phyloP scores from a whole-genome alignment of 2,329 filamentous ascomycete species.

The Apiospora pterosperma region DNA sequence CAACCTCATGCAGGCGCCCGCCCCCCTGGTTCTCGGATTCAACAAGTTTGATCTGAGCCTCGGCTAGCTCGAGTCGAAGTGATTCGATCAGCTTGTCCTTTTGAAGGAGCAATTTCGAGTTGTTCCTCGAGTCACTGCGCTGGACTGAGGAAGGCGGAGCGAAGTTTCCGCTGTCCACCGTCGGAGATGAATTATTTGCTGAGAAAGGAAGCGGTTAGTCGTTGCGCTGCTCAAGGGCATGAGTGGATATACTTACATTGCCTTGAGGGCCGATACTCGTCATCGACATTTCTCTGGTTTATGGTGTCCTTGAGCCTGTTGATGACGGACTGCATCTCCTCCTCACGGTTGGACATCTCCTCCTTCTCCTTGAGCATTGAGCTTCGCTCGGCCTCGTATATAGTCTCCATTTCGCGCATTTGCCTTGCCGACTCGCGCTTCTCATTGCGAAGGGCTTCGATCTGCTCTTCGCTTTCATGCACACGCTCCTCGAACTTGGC shows the following conservation, averaged over 20 bases:
- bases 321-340: constrained; percentile 87
- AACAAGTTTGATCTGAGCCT: constrained; percentile 91
- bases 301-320: constrained; percentile 88
- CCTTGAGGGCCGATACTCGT: constrained; percentile 56
- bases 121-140: constrained; percentile 84
- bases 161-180: constrained; percentile 73
- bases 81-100: constrained; percentile 97
- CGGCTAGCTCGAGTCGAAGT: constrained; percentile 85
- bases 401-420: constrained; percentile 85
- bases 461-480: constrained; percentile 81
- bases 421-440: constrained; percentile 80
- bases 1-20: constrained; percentile 83
- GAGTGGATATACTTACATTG: constrained; percentile 43
- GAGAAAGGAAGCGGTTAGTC: constrained; percentile 10
- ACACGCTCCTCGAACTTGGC: constrained; percentile 81
- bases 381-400: constrained; percentile 87
- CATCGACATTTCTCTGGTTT: constrained; percentile 62
- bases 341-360: constrained; percentile 76
- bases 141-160: constrained; percentile 81
- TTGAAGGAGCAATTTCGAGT: constrained; percentile 84
- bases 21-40: constrained; percentile 93
- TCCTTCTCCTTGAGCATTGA: constrained; percentile 90
- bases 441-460: constrained; percentile 78
- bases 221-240: not conserved
- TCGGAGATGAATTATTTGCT: constrained; percentile 60